Conservation (phyloP, 2,329 filamentous ascomycete genomes). For the Xylariomycetidae sp. region DNA sequence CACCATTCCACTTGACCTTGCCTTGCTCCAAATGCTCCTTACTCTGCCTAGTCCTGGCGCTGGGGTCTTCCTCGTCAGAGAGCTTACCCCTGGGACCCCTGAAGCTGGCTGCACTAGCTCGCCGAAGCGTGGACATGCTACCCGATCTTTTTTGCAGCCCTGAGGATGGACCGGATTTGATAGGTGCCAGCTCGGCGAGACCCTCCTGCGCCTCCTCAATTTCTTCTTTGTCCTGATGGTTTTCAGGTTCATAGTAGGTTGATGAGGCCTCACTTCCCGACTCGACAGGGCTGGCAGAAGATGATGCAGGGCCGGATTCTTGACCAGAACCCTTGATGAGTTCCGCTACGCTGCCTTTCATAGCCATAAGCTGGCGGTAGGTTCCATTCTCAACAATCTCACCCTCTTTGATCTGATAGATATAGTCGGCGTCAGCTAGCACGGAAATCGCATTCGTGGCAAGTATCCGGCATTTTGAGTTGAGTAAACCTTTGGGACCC, state of each 20-base stretch:
- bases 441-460: conserved; percentile 95
- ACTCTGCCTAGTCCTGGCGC: conserved; percentile 72
- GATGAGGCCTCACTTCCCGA: conserved; percentile 53
- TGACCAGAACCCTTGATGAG: conserved; percentile 73
- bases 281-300: conserved; percentile 32
- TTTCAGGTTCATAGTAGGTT: conserved; percentile 50
- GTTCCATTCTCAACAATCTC: conserved; percentile 83
- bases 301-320: conserved; percentile 39
- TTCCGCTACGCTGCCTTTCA: conserved; percentile 85
- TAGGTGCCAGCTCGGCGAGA: conserved; percentile 70
- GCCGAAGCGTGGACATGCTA: conserved; percentile 77
- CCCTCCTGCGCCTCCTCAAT: conserved; percentile 76
- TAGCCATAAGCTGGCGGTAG: conserved; percentile 84
- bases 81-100: conserved; percentile 79
- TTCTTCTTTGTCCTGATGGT: conserved; percentile 55
- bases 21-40: conserved; percentile 92
- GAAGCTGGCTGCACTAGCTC: conserved; percentile 90
- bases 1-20: conserved; percentile 96
- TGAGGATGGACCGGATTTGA: conserved; percentile 50
- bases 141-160: conserved; percentile 55
- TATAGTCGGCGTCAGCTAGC: conserved; percentile 82
- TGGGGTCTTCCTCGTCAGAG: conserved; percentile 74
- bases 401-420: conserved; percentile 78
- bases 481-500: conserved; percentile 75
- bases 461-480: conserved; percentile 82